phyloP scores from a whole-genome alignment of 106 monocot genomes.

The Platanthera zijinensis region DNA sequence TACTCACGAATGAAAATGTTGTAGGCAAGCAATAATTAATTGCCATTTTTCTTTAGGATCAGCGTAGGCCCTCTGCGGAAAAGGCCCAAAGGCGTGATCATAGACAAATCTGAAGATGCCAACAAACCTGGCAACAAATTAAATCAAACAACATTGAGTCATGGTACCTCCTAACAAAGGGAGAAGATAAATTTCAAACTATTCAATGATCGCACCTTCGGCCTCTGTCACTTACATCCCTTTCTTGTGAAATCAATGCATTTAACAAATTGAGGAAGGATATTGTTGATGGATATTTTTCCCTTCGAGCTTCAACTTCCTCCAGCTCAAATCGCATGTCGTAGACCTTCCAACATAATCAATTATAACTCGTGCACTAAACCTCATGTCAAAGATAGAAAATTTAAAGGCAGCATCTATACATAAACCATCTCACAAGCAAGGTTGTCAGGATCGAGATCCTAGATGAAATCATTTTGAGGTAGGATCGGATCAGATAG shows the following conservation, averaged over 20 bases:
- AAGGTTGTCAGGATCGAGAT: too few species aligned
- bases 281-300: conserved; percentile 94
- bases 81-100: conserved; percentile 89
- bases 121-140: conserved; percentile 46
- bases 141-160: neutral
- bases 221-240: conserved; percentile 69
- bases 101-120: conserved; percentile 93
- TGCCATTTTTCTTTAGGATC: conserved; percentile 91
- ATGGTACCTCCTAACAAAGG: neutral
- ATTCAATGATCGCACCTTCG: conserved; percentile 39
- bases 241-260: conserved; percentile 81
- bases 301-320: conserved; percentile 92
- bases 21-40: conserved; percentile 71
- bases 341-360: conserved; percentile 44
- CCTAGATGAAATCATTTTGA: too few species aligned
- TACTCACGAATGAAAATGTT: conserved; percentile 81
- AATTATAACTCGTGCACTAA: neutral
- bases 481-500: too few species aligned
- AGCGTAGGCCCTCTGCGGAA: conserved; percentile 85
- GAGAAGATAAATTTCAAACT: neutral
- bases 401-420: neutral
- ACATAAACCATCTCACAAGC: neutral
- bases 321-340: conserved; percentile 92
- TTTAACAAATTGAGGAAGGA: conserved; percentile 90
- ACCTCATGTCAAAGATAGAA: neutral